Percentiles rank a stretch among this genome's conserved stretches.
Conservation (phyloP, 345 rosid genomes). For the Pistacia integerrima region DNA sequence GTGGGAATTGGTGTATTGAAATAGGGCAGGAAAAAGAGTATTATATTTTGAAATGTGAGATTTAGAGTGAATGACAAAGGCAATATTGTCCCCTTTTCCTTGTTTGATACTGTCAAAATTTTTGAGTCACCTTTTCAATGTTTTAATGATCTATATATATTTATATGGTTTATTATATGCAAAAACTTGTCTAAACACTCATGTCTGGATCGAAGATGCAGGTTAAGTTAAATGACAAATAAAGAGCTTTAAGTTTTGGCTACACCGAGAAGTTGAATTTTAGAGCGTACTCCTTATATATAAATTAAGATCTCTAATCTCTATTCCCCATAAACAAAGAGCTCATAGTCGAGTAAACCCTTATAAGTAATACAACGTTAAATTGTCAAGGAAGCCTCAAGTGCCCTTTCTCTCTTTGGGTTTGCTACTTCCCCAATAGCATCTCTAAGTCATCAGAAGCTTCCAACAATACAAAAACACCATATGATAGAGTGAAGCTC, state of each 20-base stretch:
- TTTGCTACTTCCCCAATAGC: slow-evolving; percentile 19
- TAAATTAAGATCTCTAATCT: slow-evolving; percentile 3
- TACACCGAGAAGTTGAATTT: slow-evolving; percentile 39
- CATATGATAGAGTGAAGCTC: slow-evolving; percentile 10
- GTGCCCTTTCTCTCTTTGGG: neutral
- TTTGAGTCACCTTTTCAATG: slow-evolving; percentile 32
- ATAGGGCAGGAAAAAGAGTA: neutral
- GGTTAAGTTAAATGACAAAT: slow-evolving; percentile 29
- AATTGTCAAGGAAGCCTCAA: slow-evolving; percentile 23
- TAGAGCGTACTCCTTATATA: slow-evolving; percentile 1
- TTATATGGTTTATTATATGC: neutral
- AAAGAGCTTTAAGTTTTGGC: slow-evolving; percentile 29
- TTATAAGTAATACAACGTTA: neutral
- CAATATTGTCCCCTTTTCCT: slow-evolving; percentile 31
- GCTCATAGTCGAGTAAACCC: neutral
- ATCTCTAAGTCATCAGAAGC: slow-evolving; percentile 36
- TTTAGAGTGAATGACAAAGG: slow-evolving; percentile 36
- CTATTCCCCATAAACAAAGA: slow-evolving; percentile 13
- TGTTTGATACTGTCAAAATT: slow-evolving; percentile 19
- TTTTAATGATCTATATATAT: slow-evolving; percentile 5
- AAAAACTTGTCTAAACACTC: slow-evolving; percentile 29
- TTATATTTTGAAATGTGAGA: slow-evolving; percentile 28
- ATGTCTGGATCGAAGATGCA: slow-evolving; percentile 22
- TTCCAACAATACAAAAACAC: slow-evolving; percentile 47
- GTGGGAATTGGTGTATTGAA: neutral